Base-by-base conservation (phyloP, 371 early-diverging fungal genomes). In the Choanephora cucurbitarum region DNA sequence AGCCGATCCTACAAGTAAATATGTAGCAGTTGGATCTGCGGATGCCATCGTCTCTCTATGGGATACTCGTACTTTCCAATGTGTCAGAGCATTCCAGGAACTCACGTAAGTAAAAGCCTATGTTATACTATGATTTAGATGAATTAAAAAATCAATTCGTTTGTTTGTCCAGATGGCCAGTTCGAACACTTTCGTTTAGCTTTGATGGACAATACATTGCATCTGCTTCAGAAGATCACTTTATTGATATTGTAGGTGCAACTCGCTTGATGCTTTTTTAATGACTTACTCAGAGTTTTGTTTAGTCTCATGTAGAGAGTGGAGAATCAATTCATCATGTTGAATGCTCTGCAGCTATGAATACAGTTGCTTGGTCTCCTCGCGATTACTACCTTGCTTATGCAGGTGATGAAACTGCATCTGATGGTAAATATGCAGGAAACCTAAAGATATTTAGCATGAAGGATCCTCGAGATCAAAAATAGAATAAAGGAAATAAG, bases 341-440 rank as follows among this genome's bases (percentile, higher is more conserved):
- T 23, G 73, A 77, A 34, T 87, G 86, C 39, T 66, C 69, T 44
- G 88, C 89, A 3, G 85, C 92, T 5, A 86, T 86, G 74, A 90
- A 91, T 64, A 85, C 89, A 0, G 84, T 91, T 1, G 89, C 92
- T 32, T 94, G 92, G 92, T 90, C 91, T 60, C 94, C 94, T 14
- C 70, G 64, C 24, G 85, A 87, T 58, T 89, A 89, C 61, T 65
- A 89, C 19, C 77, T 94, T 21, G 92, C 92, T 7, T 94, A 86
- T 72, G 89, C 92, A 2, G 89, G 90, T n/a, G 92, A 91, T 55
- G 91, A 90, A 60, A 62, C 71, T 49, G 63, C 55, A 3, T 55
- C 64, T 9, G 80, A 79, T 60, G 73, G 72, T 7, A 70, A 74
- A 55, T 72, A 74, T 37, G 71, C 73, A 19, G 80, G 80, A 9